Percentiles rank a stretch among this genome's conserved stretches.
These are phyloP conservation scores for Rhodosporidiobolus sp. DNA, from an alignment of 768 basidiomycete species.

Conservation along the genomic window DNA sequence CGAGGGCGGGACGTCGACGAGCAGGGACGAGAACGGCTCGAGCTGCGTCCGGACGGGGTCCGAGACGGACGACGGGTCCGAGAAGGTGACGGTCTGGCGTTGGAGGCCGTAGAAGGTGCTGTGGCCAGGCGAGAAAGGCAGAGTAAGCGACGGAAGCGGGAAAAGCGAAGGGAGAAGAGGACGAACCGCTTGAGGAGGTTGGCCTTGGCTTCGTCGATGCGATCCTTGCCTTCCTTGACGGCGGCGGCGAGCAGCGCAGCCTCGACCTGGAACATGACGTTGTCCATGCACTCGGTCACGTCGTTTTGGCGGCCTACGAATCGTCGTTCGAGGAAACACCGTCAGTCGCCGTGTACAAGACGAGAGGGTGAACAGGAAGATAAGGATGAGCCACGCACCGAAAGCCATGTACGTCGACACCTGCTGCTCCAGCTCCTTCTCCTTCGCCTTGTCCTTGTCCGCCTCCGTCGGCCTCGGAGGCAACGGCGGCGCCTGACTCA, in stretches of 20 bases:
- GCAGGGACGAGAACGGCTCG: constrained; percentile 87
- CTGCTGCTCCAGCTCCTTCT: constrained; percentile 28
- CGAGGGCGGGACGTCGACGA: constrained; percentile 69
- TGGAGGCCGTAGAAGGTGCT: constrained; percentile 88
- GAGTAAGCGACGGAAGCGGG: neutral
- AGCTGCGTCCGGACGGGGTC: constrained; percentile 70
- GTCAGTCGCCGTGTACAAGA: neutral
- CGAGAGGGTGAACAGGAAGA: neutral
- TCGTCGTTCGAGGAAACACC: no score
- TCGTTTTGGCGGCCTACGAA: constrained; percentile 81
- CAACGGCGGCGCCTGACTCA: neutral
- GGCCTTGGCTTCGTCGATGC: constrained; percentile 55
- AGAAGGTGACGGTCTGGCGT: constrained; percentile 56
- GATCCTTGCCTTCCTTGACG: constrained; percentile 50
- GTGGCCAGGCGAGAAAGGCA: neutral
- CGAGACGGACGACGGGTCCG: constrained; percentile 9
- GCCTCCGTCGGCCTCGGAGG: constrained; percentile 1
- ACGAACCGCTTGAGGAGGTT: constrained; percentile 78
- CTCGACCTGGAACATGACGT: constrained; percentile 98
- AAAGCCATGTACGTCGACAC: constrained; percentile 37
- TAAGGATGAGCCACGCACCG: constrained; percentile 3
- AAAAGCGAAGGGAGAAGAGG: neutral
- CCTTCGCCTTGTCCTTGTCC: neutral
- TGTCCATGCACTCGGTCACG: constrained; percentile 98
- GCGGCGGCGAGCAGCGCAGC: constrained; percentile 74